These are phyloP conservation scores for Phlebiopsis flavidoalba DNA, from an alignment of 768 basidiomycete species.

Conservation along the genomic window DNA sequence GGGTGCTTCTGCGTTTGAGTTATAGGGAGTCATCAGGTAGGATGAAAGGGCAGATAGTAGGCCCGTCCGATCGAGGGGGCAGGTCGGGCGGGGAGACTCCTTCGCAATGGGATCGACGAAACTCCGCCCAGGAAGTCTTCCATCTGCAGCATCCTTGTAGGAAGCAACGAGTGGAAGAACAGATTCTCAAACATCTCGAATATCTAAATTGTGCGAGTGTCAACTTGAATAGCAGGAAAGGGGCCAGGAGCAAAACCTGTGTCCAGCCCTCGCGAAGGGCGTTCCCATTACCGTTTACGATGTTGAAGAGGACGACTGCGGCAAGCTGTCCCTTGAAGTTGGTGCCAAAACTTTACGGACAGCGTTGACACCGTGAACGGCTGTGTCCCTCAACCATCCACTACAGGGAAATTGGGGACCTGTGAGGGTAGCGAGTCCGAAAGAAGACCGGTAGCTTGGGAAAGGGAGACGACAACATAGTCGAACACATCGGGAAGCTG, in stretches of 20 bases:
- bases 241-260: conserved; percentile 42
- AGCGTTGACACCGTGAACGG: conserved; percentile 86
- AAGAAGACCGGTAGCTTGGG: conserved; percentile 85
- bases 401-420: conserved; percentile 80
- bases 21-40: conserved; percentile 95
- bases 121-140: conserved; percentile 97
- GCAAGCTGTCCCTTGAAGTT: conserved; percentile 95
- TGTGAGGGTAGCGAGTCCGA: conserved; percentile 65
- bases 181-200: conserved; percentile 98
- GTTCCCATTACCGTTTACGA: conserved; percentile 93
- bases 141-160: conserved; percentile 90
- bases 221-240: neutral
- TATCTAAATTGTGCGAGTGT: conserved; percentile 45
- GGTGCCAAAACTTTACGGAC: conserved; percentile 89
- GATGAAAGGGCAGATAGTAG: conserved; percentile 90
- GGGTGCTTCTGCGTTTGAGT: conserved; percentile 63
- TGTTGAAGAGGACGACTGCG: conserved; percentile 95
- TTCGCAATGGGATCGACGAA: conserved; percentile 85
- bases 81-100: conserved; percentile 59
- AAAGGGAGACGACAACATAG: conserved; percentile 89
- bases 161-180: conserved; percentile 90
- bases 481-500: conserved; percentile 93
- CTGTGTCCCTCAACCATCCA: conserved; percentile 88
- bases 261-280: conserved; percentile 94
- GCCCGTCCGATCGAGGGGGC: conserved; percentile 76